Percentiles rank a stretch among this genome's conserved stretches.
These are phyloP conservation scores for Clathrus columnatus DNA, from an alignment of 768 basidiomycete genomes.

Conservation along the genomic window DNA sequence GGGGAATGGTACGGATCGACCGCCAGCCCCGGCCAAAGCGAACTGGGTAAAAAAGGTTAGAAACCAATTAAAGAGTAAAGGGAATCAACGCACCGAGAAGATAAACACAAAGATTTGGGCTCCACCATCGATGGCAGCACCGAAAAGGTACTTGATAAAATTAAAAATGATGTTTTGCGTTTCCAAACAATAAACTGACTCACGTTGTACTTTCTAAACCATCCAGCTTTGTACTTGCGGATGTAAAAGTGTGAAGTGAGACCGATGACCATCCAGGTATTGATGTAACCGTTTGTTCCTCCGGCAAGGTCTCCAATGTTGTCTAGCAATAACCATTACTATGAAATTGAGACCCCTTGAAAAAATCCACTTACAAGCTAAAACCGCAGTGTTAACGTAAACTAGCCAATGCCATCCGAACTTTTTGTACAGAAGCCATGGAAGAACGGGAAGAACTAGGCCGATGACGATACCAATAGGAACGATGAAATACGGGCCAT, in stretches of 20 bases:
- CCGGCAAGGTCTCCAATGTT: conserved; percentile 6
- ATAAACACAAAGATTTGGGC: conserved; percentile 58
- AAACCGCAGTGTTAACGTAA: conserved; percentile 5
- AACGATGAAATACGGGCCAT: conserved; percentile 48
- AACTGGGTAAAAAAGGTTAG: neutral
- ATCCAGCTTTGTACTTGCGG: conserved; percentile 46
- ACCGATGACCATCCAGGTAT: conserved; percentile 26
- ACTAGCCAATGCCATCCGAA: conserved; percentile 2
- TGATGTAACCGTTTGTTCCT: conserved; percentile 7
- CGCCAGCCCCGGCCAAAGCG: conserved; percentile 2
- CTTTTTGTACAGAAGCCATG: conserved; percentile 38
- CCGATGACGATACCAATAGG: conserved; percentile 48
- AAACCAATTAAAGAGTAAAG: neutral
- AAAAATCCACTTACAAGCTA: neutral
- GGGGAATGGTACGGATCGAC: neutral
- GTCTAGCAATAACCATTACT: conserved; percentile 15
- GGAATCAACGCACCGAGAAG: conserved; percentile 27
- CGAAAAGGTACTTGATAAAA: conserved; percentile 55
- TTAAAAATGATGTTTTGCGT: neutral
- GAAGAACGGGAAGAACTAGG: conserved; percentile 40
- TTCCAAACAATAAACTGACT: neutral
- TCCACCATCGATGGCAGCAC: conserved; percentile 58
- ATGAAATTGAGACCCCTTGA: neutral
- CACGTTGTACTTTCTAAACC: conserved; percentile 40
- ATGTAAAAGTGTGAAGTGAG: conserved; percentile 53